phyloP scores from a whole-genome alignment of 2,329 filamentous ascomycete genomes.

The Nigrospora osmanthi region DNA sequence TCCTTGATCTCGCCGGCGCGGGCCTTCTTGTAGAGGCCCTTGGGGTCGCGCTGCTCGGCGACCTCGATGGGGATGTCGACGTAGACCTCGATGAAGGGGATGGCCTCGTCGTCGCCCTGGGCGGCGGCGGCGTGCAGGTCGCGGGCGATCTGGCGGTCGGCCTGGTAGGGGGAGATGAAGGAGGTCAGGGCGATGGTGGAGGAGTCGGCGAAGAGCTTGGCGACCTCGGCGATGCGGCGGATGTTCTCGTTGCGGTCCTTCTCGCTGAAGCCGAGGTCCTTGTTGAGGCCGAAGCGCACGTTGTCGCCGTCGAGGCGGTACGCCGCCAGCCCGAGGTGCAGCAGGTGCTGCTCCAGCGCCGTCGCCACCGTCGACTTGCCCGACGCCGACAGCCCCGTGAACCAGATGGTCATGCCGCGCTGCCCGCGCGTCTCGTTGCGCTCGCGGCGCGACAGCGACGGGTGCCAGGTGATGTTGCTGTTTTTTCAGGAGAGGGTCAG shows the following conservation, averaged over 20 bases:
- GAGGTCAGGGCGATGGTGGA: conserved; percentile 84
- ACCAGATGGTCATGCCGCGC: conserved; percentile 91
- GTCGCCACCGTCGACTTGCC: conserved; percentile 97
- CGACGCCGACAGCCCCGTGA: conserved; percentile 91
- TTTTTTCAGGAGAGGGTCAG: background rate
- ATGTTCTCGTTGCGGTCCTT: conserved; percentile 97
- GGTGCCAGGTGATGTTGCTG: conserved; percentile 89
- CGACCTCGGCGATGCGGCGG: conserved; percentile 89
- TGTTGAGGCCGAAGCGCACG: conserved; percentile 95
- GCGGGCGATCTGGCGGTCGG: conserved; percentile 77
- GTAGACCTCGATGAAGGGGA: conserved; percentile 84
- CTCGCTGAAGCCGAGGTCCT: conserved; percentile 91
- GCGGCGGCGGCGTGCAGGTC: conserved; percentile 62
- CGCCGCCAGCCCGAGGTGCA: conserved; percentile 73
- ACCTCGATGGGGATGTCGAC: conserved; percentile 88
- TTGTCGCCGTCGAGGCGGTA: conserved; percentile 98
- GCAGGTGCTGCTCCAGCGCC: conserved; percentile 91
- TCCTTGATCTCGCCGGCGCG: conserved; percentile 90
- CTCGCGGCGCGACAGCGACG: conserved; percentile 70
- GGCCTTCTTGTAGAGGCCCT: conserved; percentile 97
- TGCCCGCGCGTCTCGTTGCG: conserved; percentile 71
- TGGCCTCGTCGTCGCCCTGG: conserved; percentile 52
- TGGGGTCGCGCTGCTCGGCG: conserved; percentile 91
- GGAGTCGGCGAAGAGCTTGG: conserved; percentile 91
- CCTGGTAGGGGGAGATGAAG: conserved; percentile 93